Conservation (phyloP, 805 yeast genomes). For the Pichia pseudocactophila region DNA sequence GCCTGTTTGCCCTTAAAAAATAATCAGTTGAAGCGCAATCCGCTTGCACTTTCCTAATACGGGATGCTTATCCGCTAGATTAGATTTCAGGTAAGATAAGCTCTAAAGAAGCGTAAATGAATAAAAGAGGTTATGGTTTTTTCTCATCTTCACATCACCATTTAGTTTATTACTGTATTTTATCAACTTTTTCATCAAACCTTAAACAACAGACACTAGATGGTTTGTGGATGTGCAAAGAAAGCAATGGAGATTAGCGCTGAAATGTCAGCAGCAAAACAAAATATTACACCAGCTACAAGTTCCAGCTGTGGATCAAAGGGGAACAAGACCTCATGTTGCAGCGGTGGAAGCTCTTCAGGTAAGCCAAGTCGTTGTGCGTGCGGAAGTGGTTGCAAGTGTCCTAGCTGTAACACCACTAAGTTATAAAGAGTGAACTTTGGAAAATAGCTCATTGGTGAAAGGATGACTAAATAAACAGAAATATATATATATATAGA, state of each 20-base stretch:
- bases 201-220: constrained; percentile 8
- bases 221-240: constrained; percentile 22
- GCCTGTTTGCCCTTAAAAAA: not conserved
- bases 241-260: constrained; percentile 8
- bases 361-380: constrained; percentile 20
- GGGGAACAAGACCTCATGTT: constrained; percentile 15
- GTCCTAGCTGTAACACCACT: constrained; percentile 31
- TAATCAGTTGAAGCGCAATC: no score
- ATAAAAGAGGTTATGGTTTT: not conserved
- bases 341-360: constrained; percentile 19
- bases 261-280: not conserved
- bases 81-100: not conserved
- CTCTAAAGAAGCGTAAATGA: not conserved
- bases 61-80: not conserved
- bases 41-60: not conserved
- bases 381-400: constrained; percentile 29
- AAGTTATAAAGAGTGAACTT: constrained; percentile 20
- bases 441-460: no score
- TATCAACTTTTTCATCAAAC: not conserved
- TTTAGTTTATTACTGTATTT: no score
- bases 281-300: not conserved
- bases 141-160: no score
- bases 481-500: no score
- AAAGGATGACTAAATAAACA: no score
- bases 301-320: not conserved